Evolutionary conservation across 371 early-diverging fungal species (phyloP).

Genomic region (Mortierella polycephala): DNA sequence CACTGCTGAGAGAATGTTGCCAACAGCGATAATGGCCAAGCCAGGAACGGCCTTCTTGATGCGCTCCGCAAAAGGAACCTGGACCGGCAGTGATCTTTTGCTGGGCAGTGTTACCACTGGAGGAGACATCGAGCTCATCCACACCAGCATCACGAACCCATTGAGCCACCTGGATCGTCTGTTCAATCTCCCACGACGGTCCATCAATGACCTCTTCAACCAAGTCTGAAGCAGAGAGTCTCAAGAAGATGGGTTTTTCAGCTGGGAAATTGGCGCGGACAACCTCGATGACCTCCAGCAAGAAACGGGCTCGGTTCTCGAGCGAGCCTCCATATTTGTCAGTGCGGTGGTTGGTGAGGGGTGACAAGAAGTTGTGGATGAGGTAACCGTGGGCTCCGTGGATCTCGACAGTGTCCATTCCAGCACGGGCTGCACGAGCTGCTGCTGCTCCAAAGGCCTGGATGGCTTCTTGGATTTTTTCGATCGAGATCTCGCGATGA

Average conservation of each 20-base stretch:
- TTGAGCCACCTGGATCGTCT: slow-evolving; percentile 69
- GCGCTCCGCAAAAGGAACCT: slow-evolving; percentile 70
- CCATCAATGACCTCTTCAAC: slow-evolving; percentile 61
- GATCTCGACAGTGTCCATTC: slow-evolving; percentile 88
- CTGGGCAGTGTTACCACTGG: slow-evolving; percentile 69
- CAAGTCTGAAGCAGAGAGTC: slow-evolving; percentile 81
- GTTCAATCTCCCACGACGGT: slow-evolving; percentile 70
- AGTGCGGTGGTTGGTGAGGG: slow-evolving; percentile 82
- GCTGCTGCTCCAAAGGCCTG: slow-evolving; percentile 79
- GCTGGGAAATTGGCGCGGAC: slow-evolving; percentile 80
- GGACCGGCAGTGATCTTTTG: slow-evolving; percentile 64
- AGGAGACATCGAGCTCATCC: slow-evolving; percentile 79
- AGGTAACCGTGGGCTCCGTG: slow-evolving; percentile 85
- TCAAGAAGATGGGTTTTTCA: slow-evolving; percentile 83
- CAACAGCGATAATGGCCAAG: slow-evolving; percentile 77
- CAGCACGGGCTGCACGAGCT: slow-evolving; percentile 76
- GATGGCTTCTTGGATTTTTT: slow-evolving; percentile 70
- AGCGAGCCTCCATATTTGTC: slow-evolving; percentile 86
- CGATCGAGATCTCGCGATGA: slow-evolving; percentile 70
- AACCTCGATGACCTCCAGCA: slow-evolving; percentile 68
- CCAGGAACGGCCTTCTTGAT: slow-evolving; percentile 68
- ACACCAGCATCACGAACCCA: slow-evolving; percentile 72
- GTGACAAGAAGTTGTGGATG: slow-evolving; percentile 82
- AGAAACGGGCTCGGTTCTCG: slow-evolving; percentile 80
- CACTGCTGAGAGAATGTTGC: slow-evolving; percentile 82